Conservation (phyloP, 306 rosid genomes). For the Sechiopsis laciniata region DNA sequence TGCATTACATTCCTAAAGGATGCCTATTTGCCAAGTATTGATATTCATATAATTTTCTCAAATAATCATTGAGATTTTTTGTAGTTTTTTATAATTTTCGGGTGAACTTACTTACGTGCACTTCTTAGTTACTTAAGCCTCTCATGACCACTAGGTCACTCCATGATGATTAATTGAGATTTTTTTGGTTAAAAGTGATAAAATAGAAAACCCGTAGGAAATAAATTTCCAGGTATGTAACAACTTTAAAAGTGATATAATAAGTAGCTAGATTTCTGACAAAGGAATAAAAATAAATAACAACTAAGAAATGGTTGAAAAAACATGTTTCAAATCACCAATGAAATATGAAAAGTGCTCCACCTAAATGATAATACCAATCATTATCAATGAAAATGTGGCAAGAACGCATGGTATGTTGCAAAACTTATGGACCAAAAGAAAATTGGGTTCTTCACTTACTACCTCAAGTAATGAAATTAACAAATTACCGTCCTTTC, state of each 20-base stretch:
- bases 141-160: no score
- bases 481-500: conserved; percentile 56
- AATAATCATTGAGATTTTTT: background rate
- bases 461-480: background rate
- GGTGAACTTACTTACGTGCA: no score
- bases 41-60: background rate
- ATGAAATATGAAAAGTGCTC: background rate
- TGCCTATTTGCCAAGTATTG: background rate
- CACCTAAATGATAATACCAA: background rate
- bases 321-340: background rate
- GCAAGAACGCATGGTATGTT: background rate
- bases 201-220: no score
- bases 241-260: background rate
- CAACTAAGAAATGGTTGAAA: background rate
- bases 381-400: background rate
- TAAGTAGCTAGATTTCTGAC: background rate
- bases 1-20: background rate
- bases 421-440: background rate
- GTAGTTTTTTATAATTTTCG: background rate
- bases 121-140: no score
- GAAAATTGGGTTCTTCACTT: background rate
- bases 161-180: no score
- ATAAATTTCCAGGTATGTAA: no score
- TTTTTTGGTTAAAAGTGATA: no score
- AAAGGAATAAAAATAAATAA: background rate